These are phyloP conservation scores for Malassezia dermatis DNA, from an alignment of 1,284 basidiomycete genomes.

Conservation along the genomic window DNA sequence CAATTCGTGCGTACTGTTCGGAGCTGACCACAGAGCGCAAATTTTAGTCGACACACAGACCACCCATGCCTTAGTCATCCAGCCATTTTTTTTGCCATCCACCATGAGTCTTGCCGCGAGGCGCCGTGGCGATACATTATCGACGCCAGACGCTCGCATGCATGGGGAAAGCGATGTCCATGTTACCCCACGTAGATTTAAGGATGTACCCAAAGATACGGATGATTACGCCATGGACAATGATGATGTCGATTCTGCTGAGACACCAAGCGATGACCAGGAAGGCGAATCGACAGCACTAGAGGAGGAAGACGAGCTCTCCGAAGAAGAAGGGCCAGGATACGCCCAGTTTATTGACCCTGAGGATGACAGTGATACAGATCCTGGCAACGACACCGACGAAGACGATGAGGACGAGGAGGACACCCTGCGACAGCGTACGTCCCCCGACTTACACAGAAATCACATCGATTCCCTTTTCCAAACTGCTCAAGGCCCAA, in stretches of 20 bases:
- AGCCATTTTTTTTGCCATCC: not conserved
- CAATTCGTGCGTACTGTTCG: conserved; percentile 19
- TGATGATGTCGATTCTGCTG: not conserved
- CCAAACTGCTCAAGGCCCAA: conserved; percentile 14
- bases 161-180: too few species aligned
- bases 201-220: not conserved
- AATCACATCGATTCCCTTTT: conserved; percentile 8
- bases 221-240: not conserved
- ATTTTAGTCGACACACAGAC: conserved; percentile 5
- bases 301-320: not conserved
- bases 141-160: not conserved
- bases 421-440: conserved; percentile 1
- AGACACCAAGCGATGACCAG: conserved; percentile 1
- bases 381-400: conserved; percentile 21
- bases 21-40: conserved; percentile 9
- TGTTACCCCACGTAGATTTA: not conserved
- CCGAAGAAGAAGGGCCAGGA: conserved; percentile 5
- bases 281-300: not conserved
- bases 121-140: not conserved
- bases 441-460: not conserved
- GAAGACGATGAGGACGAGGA: conserved; percentile 47
- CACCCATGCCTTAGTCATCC: not conserved
- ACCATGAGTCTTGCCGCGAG: not conserved
- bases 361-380: conserved; percentile 47
- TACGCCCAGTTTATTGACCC: conserved; percentile 42